Conservation (phyloP, 805 yeast species). For the Yamadazyma tumulicola region DNA sequence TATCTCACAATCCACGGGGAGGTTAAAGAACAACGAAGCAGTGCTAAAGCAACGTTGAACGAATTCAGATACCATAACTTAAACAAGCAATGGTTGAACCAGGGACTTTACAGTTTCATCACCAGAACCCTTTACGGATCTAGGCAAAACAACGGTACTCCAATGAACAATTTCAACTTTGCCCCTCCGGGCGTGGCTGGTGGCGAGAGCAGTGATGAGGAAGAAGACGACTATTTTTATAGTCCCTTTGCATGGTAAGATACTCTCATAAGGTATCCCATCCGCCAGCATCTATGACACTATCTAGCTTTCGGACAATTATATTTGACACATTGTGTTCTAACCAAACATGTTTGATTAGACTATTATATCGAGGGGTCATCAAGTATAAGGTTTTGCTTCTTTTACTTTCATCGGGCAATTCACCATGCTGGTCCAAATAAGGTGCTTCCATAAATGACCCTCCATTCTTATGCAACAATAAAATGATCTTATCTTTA, state of each 20-base stretch:
- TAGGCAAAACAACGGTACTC: slow-evolving; percentile 13
- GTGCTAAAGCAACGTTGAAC: slow-evolving; percentile 57
- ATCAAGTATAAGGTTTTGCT: slow-evolving; percentile 71
- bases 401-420: slow-evolving; percentile 68
- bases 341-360: slow-evolving; percentile 69
- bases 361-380: slow-evolving; percentile 57
- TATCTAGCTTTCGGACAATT: slow-evolving; percentile 77
- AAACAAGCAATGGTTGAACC: slow-evolving; percentile 59
- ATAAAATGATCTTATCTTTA: slow-evolving; percentile 58
- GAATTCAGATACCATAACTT: slow-evolving; percentile 52
- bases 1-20: slow-evolving; percentile 77
- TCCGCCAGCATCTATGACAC: slow-evolving; percentile 83
- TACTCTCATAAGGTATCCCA: slow-evolving; percentile 74
- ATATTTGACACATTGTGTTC: slow-evolving; percentile 73
- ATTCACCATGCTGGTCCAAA: slow-evolving; percentile 81
- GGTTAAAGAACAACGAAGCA: slow-evolving; percentile 52
- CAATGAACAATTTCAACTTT: slow-evolving; percentile 8
- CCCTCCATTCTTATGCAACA: slow-evolving; percentile 73
- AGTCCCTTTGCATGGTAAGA: slow-evolving; percentile 12
- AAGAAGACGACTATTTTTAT: slow-evolving; percentile 10
- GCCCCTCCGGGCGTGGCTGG: slow-evolving; percentile 3
- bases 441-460: slow-evolving; percentile 83
- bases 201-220: slow-evolving; percentile 7
- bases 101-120: slow-evolving; percentile 50
- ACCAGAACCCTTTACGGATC: slow-evolving; percentile 29